Conservation (phyloP, 2,329 filamentous ascomycete genomes). For the Nemania serpens region DNA sequence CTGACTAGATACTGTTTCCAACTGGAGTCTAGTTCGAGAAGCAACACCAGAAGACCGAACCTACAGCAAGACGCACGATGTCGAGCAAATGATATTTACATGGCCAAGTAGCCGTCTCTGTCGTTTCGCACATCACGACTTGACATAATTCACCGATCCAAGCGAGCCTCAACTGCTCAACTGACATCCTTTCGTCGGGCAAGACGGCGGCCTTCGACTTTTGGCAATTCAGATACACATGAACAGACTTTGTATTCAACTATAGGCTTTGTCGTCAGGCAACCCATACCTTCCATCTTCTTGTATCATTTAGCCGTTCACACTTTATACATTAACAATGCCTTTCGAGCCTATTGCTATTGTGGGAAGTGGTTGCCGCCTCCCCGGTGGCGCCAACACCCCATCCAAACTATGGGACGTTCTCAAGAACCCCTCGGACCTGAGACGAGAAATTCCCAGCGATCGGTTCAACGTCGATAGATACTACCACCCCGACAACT, state of each 20-base stretch:
- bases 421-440: conserved; percentile 14
- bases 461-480: conserved; percentile 41
- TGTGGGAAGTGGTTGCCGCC: conserved; percentile 26
- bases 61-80: not conserved
- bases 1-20: not conserved
- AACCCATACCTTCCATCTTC: not conserved
- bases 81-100: not conserved
- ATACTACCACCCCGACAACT: conserved; percentile 38
- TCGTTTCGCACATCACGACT: not conserved
- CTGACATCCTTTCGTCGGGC: not conserved
- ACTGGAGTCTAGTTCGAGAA: not conserved
- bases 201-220: not conserved
- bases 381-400: conserved; percentile 21
- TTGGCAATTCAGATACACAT: not conserved
- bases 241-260: not conserved
- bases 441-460: conserved; percentile 33
- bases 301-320: not conserved
- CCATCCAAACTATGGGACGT: conserved; percentile 27
- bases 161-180: not conserved
- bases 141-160: not conserved
- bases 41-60: not conserved
- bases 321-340: not conserved
- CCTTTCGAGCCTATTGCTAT: conserved; percentile 28
- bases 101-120: not conserved
- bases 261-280: not conserved